Conservation (phyloP, 2,329 filamentous ascomycete species). For the Elsinoe australis region DNA sequence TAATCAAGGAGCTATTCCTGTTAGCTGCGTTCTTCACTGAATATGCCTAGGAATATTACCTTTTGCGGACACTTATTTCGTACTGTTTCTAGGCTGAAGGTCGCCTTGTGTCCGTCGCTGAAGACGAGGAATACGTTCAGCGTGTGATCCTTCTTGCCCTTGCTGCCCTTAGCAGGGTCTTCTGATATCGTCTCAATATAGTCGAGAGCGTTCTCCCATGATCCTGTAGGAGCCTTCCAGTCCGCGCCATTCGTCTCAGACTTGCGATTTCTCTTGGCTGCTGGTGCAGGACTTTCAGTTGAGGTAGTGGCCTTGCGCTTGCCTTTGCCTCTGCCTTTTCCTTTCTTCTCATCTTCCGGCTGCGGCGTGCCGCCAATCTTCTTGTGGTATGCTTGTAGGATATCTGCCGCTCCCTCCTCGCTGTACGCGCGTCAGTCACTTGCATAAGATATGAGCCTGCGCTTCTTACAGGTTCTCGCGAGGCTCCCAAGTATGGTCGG, state of each 20-base stretch:
- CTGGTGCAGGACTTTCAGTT: constrained; percentile 20
- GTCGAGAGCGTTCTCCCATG: constrained; percentile 68
- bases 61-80: constrained; percentile 74
- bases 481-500: constrained; percentile 71
- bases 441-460: not conserved
- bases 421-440: constrained; percentile 12
- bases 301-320: constrained; percentile 20
- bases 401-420: constrained; percentile 37
- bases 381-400: constrained; percentile 58
- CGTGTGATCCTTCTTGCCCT: constrained; percentile 36
- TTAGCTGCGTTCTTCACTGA: not conserved
- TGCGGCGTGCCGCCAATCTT: constrained; percentile 51
- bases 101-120: constrained; percentile 66
- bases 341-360: constrained; percentile 24
- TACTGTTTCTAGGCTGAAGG: constrained; percentile 60
- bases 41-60: constrained; percentile 37
- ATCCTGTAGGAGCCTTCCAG: constrained; percentile 55
- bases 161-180: constrained; percentile 30
- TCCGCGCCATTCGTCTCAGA: constrained; percentile 27
- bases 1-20: constrained; percentile 28
- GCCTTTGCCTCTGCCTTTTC: constrained; percentile 25
- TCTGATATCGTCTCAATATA: constrained; percentile 67
- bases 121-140: constrained; percentile 65
- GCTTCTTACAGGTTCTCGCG: constrained; percentile 58
- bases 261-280: constrained; percentile 23